Conservation (phyloP, 495 filamentous ascomycete species). For the Filosporella fistucella region DNA sequence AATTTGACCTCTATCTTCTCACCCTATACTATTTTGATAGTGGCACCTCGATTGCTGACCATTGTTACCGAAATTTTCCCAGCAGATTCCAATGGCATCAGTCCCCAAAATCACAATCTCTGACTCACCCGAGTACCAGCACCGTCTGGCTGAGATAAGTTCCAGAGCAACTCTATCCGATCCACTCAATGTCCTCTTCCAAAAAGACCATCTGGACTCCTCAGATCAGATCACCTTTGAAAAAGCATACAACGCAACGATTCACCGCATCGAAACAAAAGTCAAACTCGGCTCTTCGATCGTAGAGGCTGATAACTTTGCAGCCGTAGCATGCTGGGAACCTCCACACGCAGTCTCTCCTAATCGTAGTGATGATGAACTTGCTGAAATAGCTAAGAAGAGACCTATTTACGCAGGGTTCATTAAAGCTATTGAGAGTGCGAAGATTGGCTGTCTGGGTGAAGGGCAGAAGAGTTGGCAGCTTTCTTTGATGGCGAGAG, state of each 20-base stretch:
- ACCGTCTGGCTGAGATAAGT: conserved; percentile 3
- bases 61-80: no score
- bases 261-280: conserved; percentile 3
- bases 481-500: conserved; percentile 7
- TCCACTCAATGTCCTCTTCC: conserved; percentile 1
- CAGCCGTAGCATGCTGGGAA: conserved; percentile 6
- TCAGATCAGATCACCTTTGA: neutral
- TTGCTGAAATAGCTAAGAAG: neutral
- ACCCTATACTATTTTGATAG: no score
- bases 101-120: neutral
- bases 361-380: neutral
- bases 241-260: neutral
- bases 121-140: conserved; percentile 1
- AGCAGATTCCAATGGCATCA: no score
- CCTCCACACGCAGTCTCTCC: neutral
- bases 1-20: no score
- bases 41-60: no score
- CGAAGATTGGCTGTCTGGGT: conserved; percentile 1
- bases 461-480: conserved; percentile 11
- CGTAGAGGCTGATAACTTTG: conserved; percentile 5
- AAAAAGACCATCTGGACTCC: neutral
- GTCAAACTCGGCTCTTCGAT: neutral
- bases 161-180: conserved; percentile 1
- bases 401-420: neutral
- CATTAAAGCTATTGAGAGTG: conserved; percentile 1